Conservation (phyloP, 768 basidiomycete species). For the Coprinopsis sp. region DNA sequence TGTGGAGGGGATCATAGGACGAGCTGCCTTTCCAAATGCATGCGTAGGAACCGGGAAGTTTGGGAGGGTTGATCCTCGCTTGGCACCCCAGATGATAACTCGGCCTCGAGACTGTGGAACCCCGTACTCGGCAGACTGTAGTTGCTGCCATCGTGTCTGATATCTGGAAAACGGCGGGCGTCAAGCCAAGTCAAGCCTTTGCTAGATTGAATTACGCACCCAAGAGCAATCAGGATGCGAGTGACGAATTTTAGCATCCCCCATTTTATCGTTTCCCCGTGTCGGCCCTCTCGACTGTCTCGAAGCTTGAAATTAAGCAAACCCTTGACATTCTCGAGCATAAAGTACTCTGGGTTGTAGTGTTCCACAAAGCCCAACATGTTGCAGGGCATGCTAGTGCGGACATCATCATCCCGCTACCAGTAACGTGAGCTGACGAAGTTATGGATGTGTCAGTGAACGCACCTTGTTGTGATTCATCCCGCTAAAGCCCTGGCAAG, state of each 20-base stretch:
- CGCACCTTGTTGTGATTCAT: conserved; percentile 60
- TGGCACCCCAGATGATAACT: conserved; percentile 67
- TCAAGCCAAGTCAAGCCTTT: neutral
- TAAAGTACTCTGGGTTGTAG: conserved; percentile 57
- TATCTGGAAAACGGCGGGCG: conserved; percentile 39
- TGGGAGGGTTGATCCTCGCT: conserved; percentile 51
- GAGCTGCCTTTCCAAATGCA: conserved; percentile 32
- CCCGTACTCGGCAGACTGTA: conserved; percentile 72
- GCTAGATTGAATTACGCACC: conserved; percentile 26
- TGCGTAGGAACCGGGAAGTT: conserved; percentile 64
- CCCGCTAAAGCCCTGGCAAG: conserved; percentile 67
- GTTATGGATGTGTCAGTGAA: neutral
- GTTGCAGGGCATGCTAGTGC: conserved; percentile 60
- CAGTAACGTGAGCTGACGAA: neutral
- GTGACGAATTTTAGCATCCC: conserved; percentile 67
- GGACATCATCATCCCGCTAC: conserved; percentile 16
- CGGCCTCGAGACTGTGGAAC: conserved; percentile 63
- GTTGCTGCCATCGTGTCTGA: conserved; percentile 58
- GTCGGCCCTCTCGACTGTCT: conserved; percentile 24
- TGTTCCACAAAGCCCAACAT: conserved; percentile 69
- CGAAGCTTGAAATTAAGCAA: conserved; percentile 48
- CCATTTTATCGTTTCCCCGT: conserved; percentile 38
- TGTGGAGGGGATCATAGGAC: conserved; percentile 32
- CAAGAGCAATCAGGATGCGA: conserved; percentile 54
- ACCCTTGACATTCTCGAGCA: conserved; percentile 72